Conservation (phyloP, 2,329 filamentous ascomycete genomes). For the Cytospora mali region DNA sequence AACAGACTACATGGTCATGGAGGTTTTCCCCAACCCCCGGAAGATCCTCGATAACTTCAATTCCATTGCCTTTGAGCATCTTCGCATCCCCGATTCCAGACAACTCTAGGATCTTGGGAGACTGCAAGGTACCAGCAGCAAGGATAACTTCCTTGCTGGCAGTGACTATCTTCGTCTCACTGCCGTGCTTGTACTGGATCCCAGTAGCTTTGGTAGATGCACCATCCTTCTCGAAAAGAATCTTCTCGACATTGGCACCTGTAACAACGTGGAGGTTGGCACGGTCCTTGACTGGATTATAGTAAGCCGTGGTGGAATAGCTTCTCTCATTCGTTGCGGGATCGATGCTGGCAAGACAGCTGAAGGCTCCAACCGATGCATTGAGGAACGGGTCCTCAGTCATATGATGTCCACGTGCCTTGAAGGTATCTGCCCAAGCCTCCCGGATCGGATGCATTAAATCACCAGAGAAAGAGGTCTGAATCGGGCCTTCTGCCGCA, state of each 20-base stretch:
- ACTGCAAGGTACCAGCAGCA: constrained; percentile 37
- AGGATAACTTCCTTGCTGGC: constrained; percentile 37
- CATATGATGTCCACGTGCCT: not conserved
- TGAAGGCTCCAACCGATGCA: constrained; percentile 16
- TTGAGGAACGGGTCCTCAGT: constrained; percentile 12
- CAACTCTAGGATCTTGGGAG: constrained; percentile 39
- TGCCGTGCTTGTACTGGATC: constrained; percentile 30
- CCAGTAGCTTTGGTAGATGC: constrained; percentile 29
- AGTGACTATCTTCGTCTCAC: constrained; percentile 22
- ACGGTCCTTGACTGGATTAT: constrained; percentile 18
- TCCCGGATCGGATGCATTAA: not conserved
- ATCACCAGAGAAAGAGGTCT: constrained; percentile 18
- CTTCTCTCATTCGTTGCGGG: constrained; percentile 28
- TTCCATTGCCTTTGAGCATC: constrained; percentile 32
- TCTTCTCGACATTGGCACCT: constrained; percentile 33
- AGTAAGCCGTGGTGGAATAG: constrained; percentile 27
- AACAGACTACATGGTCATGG: constrained; percentile 30
- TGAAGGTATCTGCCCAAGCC: constrained; percentile 17
- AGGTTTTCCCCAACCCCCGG: constrained; percentile 39
- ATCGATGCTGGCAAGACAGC: constrained; percentile 24
- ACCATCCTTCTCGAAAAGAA: constrained; percentile 27
- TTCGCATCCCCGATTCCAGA: constrained; percentile 37
- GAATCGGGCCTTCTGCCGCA: constrained; percentile 4
- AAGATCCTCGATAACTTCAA: constrained; percentile 36
- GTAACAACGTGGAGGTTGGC: constrained; percentile 28